These are phyloP conservation scores for Taxillus chinensis DNA, from an alignment of 164 flowering plant genomes.

Conservation along the genomic window DNA sequence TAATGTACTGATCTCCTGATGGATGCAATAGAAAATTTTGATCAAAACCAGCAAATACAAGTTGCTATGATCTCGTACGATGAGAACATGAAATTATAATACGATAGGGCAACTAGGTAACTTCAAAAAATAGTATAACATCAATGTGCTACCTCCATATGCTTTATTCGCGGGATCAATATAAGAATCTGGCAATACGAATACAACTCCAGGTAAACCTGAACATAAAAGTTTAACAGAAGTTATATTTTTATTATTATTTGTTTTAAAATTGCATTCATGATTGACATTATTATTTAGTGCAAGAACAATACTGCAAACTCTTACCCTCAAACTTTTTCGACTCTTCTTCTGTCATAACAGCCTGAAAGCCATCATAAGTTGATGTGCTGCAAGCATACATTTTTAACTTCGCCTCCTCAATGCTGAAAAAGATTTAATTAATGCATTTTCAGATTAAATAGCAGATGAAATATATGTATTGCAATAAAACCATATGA, in stretches of 20 bases:
- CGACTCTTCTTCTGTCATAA: slow-evolving; percentile 72
- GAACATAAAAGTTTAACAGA: slow-evolving; percentile 7
- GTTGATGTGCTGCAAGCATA: slow-evolving; percentile 96
- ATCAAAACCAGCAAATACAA: neutral
- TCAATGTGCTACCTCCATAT: slow-evolving; percentile 62
- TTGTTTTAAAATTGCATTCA: no score
- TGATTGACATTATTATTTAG: neutral
- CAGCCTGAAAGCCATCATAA: slow-evolving; percentile 81
- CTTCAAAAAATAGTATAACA: neutral
- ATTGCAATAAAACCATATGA: no score
- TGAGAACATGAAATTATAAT: neutral
- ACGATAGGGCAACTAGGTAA: neutral
- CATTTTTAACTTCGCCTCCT: slow-evolving; percentile 81
- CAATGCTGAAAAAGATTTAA: slow-evolving; percentile 37
- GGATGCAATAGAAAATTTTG: neutral
- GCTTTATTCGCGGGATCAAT: slow-evolving; percentile 85
- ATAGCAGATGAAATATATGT: no score
- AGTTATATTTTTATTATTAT: neutral
- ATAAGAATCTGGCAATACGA: slow-evolving; percentile 89
- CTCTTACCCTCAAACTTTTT: slow-evolving; percentile 60
- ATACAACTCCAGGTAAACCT: slow-evolving; percentile 89
- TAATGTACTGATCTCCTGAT: slow-evolving; percentile 81
- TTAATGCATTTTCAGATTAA: neutral
- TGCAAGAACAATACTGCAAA: neutral
- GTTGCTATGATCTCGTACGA: no score